phyloP scores from a whole-genome alignment of 2,329 filamentous ascomycete genomes.

The Aspergillus floridensis region DNA sequence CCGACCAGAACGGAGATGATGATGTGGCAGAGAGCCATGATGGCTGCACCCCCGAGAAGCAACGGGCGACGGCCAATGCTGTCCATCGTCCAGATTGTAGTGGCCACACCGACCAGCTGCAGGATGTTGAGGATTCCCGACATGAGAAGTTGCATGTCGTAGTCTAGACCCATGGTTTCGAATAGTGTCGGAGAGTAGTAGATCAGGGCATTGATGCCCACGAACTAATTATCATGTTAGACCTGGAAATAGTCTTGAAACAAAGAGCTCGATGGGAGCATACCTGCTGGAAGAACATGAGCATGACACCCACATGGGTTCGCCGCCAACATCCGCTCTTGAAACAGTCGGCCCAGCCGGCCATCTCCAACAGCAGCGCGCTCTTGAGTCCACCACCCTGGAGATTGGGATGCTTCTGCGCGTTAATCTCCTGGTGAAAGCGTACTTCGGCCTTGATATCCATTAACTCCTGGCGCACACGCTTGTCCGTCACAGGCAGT shows the following conservation, averaged over 20 bases:
- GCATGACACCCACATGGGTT: constrained; percentile 50
- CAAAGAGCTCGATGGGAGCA: neutral
- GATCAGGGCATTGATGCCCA: constrained; percentile 55
- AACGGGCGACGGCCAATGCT: constrained; percentile 48
- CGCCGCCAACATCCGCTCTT: constrained; percentile 50
- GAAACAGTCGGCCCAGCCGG: constrained; percentile 52
- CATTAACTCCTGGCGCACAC: constrained; percentile 52
- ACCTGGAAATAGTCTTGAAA: neutral
- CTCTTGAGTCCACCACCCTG: constrained; percentile 33
- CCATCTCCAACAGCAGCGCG: constrained; percentile 48
- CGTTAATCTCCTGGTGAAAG: constrained; percentile 49
- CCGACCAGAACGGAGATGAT: constrained; percentile 57
- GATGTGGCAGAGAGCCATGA: constrained; percentile 49
- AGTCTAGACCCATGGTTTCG: constrained; percentile 46
- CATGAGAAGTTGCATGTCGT: constrained; percentile 52
- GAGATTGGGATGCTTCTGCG: constrained; percentile 39
- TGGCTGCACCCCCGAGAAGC: constrained; percentile 44
- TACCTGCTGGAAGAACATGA: constrained; percentile 59
- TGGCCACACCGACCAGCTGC: constrained; percentile 47
- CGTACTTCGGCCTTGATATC: constrained; percentile 54
- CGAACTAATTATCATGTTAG: constrained; percentile 33
- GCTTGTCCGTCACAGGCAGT: constrained; percentile 48
- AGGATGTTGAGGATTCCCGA: constrained; percentile 54
- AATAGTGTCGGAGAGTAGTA: constrained; percentile 64
- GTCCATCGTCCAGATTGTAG: constrained; percentile 52